phyloP scores from a whole-genome alignment of 1,284 basidiomycete species.

The Melanopsichium pennsylvanicum region DNA sequence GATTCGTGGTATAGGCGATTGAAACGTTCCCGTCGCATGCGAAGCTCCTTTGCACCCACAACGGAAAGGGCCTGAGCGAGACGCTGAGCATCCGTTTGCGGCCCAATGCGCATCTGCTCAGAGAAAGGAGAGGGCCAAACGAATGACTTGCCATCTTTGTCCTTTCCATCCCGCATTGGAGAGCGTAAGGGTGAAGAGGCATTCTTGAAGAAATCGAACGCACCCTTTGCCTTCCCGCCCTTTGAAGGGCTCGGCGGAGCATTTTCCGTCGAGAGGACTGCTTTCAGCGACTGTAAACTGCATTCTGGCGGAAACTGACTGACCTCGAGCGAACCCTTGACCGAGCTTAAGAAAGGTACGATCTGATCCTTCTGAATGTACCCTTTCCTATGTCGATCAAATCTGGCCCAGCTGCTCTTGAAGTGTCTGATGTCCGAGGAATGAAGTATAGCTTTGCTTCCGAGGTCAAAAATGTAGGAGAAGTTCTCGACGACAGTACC shows the following conservation, averaged over 20 bases:
- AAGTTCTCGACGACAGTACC: constrained; percentile 97
- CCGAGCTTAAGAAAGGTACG: constrained; percentile 75
- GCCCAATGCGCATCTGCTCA: neutral
- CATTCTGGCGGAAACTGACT: constrained; percentile 46
- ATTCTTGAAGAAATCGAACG: constrained; percentile 27
- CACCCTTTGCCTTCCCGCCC: constrained; percentile 19
- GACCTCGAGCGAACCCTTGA: constrained; percentile 59
- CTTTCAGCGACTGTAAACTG: constrained; percentile 33
- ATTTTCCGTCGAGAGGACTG: constrained; percentile 5
- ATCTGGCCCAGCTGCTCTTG: constrained; percentile 92
- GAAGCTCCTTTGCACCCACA: constrained; percentile 49
- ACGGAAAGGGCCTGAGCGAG: constrained; percentile 28
- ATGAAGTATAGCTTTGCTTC: constrained; percentile 82
- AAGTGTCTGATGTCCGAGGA: constrained; percentile 75
- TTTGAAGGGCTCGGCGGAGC: constrained; percentile 5
- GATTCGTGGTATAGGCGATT: constrained; percentile 64
- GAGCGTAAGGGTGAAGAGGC: constrained; percentile 38
- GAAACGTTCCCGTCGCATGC: constrained; percentile 51
- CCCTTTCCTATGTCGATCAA: constrained; percentile 80
- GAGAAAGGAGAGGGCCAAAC: constrained; percentile 24
- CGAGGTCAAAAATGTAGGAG: constrained; percentile 91
- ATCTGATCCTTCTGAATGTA: constrained; percentile 78
- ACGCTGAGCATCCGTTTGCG: constrained; percentile 22
- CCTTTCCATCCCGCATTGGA: constrained; percentile 18
- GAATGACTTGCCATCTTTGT: constrained; percentile 18